Evolutionary conservation across 352 stramenopile genomes (phyloP).

Genomic region (Pythium volutum): DNA sequence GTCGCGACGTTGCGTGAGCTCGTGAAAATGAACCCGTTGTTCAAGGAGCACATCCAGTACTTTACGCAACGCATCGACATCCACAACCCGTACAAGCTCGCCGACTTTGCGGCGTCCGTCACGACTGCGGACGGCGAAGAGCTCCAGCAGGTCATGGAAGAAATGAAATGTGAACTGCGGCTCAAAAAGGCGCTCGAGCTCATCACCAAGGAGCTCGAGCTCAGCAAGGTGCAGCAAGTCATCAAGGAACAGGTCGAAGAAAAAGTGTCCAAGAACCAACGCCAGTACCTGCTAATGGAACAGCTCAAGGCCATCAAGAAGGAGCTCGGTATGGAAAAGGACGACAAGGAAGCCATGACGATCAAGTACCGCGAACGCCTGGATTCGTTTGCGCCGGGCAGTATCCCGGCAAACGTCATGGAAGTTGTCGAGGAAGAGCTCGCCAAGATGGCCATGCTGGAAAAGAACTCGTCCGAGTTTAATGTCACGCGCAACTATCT

Average conservation of each 20-base stretch:
- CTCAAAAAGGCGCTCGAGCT: conserved; percentile 96
- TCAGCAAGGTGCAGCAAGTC: conserved; percentile 96
- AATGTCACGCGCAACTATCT: conserved; percentile 98
- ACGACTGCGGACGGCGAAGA: conserved; percentile 94
- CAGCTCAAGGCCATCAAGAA: conserved; percentile 99
- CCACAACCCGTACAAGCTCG: conserved; percentile 97
- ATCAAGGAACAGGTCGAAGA: conserved; percentile 93
- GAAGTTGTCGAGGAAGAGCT: conserved; percentile 98
- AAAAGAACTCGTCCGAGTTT: conserved; percentile 99
- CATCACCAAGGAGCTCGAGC: conserved; percentile 96
- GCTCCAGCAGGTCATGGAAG: conserved; percentile 93
- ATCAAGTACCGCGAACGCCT: conserved; percentile 94
- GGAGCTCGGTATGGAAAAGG: conserved; percentile 98
- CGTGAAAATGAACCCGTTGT: conserved; percentile 96
- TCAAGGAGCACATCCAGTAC: conserved; percentile 98
- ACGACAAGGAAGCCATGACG: conserved; percentile 98
- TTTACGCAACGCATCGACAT: conserved; percentile 95
- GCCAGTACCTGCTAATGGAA: conserved; percentile 98
- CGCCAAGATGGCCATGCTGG: conserved; percentile 96
- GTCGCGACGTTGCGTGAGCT: conserved; percentile 95
- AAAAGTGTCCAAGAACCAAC: conserved; percentile 95
- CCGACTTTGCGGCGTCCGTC: conserved; percentile 96
- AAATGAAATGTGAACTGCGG: conserved; percentile 93
- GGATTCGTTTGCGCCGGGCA: conserved; percentile 47
- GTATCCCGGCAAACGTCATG: conserved; percentile 76